Evolutionary conservation across 805 yeast genomes (phyloP), one percentile per base, ranked within the genome.

Genomic region (Metschnikowia kofuensis): DNA sequence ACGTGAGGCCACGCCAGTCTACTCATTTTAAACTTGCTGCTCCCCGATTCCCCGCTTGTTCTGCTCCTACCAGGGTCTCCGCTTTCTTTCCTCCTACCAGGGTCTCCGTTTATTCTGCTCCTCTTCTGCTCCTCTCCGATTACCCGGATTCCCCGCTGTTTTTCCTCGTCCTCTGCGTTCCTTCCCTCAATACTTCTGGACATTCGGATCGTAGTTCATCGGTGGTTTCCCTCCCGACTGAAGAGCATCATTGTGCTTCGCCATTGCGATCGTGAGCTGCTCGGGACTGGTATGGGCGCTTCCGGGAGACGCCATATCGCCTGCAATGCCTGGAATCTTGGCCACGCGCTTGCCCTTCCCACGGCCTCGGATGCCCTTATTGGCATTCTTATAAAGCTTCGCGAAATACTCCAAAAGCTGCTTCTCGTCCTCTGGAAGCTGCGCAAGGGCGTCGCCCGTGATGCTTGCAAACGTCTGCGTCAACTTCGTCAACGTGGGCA

Each of bases 291-390:
- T 38, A n/a, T 50, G 51, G 1, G 47, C 37, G 32, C 53, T 47
- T 15, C 36, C 40, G 8, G 43, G 50, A 5, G 54, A 49, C 12
- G 37, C 26, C 43, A 38, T 26, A 16, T 40, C 55, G 28, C 28
- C 32, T 1, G 44, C 46, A 21, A 15, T 21, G 7, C 35, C 46
- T 13, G 31, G 48, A 11, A 51, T 31, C n/a, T 46, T 47, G 9
- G 49, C 38, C 8, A 51, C 53, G 7, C 51, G 51, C 35, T 48
- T 48, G 16, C 56, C 58, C 53, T 82, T 87, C 6, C 97, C 97
- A 50, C 97, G 79, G 28, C 97, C 97, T 57, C 88, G 83, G 52
- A 91, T 91, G 15, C 97, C 97, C 60, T 89, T 82, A 62, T 91
- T 91, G 40, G 94, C 81, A 64, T 91, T 89, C 66, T 89, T 89